Conservation (phyloP, 2,329 filamentous ascomycete species). For the Colletotrichum sublineola region DNA sequence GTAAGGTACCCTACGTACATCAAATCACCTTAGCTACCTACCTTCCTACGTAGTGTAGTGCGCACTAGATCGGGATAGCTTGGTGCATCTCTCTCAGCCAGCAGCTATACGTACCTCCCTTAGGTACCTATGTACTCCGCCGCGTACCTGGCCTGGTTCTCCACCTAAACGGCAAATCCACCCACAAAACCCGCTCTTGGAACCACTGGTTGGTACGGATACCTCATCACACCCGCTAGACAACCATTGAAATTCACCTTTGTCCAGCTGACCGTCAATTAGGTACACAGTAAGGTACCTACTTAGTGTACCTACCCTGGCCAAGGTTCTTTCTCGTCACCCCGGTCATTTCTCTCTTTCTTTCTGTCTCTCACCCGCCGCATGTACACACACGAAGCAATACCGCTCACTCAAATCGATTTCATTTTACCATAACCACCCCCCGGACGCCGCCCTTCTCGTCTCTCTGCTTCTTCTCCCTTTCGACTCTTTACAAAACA, state of each 20-base stretch:
- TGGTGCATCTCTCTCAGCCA: background rate
- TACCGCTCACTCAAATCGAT: slow-evolving; percentile 14
- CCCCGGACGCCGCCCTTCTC: slow-evolving; percentile 16
- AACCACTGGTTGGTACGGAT: slow-evolving; percentile 23
- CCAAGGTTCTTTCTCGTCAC: slow-evolving; percentile 26
- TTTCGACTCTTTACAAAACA: slow-evolving; percentile 6
- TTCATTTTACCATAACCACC: slow-evolving; percentile 34
- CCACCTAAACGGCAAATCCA: slow-evolving; percentile 18
- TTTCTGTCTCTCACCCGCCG: background rate
- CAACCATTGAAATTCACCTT: slow-evolving; percentile 35
- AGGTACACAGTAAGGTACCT: background rate
- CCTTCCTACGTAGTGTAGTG: background rate
- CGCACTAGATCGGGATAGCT: background rate
- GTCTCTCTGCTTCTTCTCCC: slow-evolving; percentile 15
- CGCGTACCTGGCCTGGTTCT: slow-evolving; percentile 2
- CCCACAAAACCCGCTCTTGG: slow-evolving; percentile 23
- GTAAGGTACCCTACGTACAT: background rate
- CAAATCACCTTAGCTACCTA: background rate
- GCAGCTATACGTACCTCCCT: too few relatives aligned
- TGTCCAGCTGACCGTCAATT: slow-evolving; percentile 38
- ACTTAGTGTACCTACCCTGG: slow-evolving; percentile 4
- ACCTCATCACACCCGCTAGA: slow-evolving; percentile 22
- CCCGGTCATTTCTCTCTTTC: slow-evolving; percentile 19
- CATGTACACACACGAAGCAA: slow-evolving; percentile 10
- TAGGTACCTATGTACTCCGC: background rate